Base-by-base conservation (phyloP, 129 eudicot genomes). In the Helianthus annuus region DNA sequence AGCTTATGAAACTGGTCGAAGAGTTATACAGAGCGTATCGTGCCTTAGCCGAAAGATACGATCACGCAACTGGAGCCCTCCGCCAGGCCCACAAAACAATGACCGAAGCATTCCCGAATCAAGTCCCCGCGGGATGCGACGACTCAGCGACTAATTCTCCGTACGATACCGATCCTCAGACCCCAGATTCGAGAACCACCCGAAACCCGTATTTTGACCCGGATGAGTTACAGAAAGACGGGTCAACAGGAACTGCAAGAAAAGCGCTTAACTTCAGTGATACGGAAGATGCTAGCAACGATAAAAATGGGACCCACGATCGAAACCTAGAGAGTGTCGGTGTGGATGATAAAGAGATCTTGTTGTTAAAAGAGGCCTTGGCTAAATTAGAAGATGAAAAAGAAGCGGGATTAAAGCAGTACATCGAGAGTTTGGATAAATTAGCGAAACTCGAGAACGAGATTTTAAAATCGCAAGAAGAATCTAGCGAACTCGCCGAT, bases 31-130 rank as follows among this genome's bases (percentile, higher is more conserved):
- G 98, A 60, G 98, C 98, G 0, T 93, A 93, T 59, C 95, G 97
- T 51, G 92, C 98, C 8, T 75, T 93, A 79, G 98, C 96, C 13
- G 98, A 93, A 82, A 76, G 98, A 82, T 93, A 93, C 45, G 98
- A 87, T 79, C 95, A 93, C 69, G 98, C 98, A 55, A 93, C 98
- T n/a, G 96, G 92, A 69, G 97, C 91, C 46, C 91, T 93, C 53
- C 87, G 96, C 12, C 98, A 93, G 77, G 98, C 96, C 63, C 98
- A 93, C 78, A 84, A 77, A 32, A 85, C 95, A 44, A 93, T 93
- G 98, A 36, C 92, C 2, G 95, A 93, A 77, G 96, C 87, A 17
- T 92, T 88, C 68, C 96, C 97, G 5, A 92, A 86, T 79, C 98
- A 92, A 81, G 70, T 83, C 27, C 96, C 95, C 5, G 57, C 76